Evolutionary conservation across 805 yeast genomes (phyloP), one percentile per base, ranked within the genome.

Genomic region (Myxozyma neotropica): DNA sequence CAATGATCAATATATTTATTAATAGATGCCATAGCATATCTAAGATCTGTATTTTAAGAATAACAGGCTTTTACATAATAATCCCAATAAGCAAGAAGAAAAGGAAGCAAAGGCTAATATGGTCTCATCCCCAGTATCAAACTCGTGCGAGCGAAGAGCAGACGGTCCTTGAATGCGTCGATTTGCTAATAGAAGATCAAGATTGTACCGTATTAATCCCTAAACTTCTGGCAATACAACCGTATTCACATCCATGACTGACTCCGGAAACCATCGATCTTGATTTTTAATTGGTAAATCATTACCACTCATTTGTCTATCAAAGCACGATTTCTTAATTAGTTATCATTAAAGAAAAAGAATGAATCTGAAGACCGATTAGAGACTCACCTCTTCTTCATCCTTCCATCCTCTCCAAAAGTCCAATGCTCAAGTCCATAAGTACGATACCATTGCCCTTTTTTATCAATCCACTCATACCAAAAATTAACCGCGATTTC

Each of bases 381-480:
- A n/a, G n/a, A 15, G 17, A 5, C 59, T 50, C 45, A 59, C 61
- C 64, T 12, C 51, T 61, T 61, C 53, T 33, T 36, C 65, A 61
- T 61, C 35, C 39, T 23, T 31, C 65, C 65, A 42, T 61, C 63
- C 29, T 39, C 48, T 23, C 55, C 63, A 46, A 61, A 61, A 31
- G 63, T 56, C 65, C 65, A 61, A 43, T 61, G 57, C 42, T 61
- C 65, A 12, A 61, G 58, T 1, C 65, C 65, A 31, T 61, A 61
- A 24, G 63, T 58, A 21, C 65, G 57, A 42, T 31, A 58, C 65
- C 65, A 61, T 31, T 54, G 51, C 38, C 56, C 58, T 12, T 31
- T 21, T 21, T 39, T 45, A 36, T 58, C 39, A n/a, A 10, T n/a
- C 62, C 62, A 61, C 33, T 61, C 65, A 36, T 61, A 61, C 65